These are phyloP conservation scores for Candida andamanensis DNA, from an alignment of 805 yeast species.

Conservation along the genomic window DNA sequence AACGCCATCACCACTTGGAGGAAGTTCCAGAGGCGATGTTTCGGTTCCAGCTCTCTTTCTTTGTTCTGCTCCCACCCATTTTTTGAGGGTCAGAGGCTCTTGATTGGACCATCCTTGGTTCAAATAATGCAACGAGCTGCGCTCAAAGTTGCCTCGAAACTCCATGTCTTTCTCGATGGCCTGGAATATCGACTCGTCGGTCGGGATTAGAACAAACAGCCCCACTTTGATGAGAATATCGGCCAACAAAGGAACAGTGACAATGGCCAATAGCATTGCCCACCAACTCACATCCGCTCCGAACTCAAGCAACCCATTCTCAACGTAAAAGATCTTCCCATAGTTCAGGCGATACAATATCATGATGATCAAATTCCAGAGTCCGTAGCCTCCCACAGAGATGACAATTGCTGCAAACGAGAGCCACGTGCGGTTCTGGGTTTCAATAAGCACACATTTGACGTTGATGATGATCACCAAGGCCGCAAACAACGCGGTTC, in stretches of 20 bases:
- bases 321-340: slow-evolving; percentile 64
- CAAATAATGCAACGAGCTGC: slow-evolving; percentile 66
- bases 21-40: slow-evolving; percentile 42
- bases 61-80: slow-evolving; percentile 34
- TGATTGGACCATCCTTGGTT: slow-evolving; percentile 73
- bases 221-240: slow-evolving; percentile 62
- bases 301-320: slow-evolving; percentile 64
- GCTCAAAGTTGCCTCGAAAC: slow-evolving; percentile 66
- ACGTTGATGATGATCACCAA: slow-evolving; percentile 68
- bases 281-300: slow-evolving; percentile 85
- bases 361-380: slow-evolving; percentile 79
- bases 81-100: slow-evolving; percentile 33
- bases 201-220: slow-evolving; percentile 53
- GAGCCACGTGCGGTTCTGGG: slow-evolving; percentile 66
- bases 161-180: slow-evolving; percentile 65
- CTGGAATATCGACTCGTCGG: slow-evolving; percentile 77
- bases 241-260: slow-evolving; percentile 54
- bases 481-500: slow-evolving; percentile 69
- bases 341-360: slow-evolving; percentile 52
- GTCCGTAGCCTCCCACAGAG: slow-evolving; percentile 78
- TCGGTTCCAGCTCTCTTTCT: slow-evolving; percentile 48
- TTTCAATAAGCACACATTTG: slow-evolving; percentile 77
- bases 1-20: slow-evolving; percentile 42
- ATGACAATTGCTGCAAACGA: slow-evolving; percentile 61
- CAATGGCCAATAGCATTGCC: slow-evolving; percentile 62